Percentiles rank a stretch among this genome's conserved stretches.
Evolutionary conservation across 805 yeast genomes (phyloP).

Genomic region (Teunomyces atbi): DNA sequence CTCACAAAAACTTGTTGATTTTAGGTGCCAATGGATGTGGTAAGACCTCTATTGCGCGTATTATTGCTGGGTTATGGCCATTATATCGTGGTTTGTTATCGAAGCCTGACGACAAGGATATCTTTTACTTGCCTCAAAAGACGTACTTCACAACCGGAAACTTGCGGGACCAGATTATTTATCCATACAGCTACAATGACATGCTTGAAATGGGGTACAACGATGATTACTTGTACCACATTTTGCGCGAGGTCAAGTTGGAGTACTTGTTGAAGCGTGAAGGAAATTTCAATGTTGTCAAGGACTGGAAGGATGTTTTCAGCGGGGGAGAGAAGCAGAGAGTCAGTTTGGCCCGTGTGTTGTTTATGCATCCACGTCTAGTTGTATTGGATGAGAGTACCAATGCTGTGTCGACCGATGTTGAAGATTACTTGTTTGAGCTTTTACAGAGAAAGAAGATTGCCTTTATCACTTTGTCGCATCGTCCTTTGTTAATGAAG

Average conservation of each 20-base stretch:
- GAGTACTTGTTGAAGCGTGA: slow-evolving; percentile 76
- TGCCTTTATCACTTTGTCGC: slow-evolving; percentile 78
- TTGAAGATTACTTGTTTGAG: slow-evolving; percentile 84
- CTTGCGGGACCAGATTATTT: slow-evolving; percentile 85
- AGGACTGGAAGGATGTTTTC: slow-evolving; percentile 86
- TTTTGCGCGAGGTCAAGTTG: slow-evolving; percentile 72
- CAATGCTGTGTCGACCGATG: slow-evolving; percentile 85
- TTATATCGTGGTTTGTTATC: slow-evolving; percentile 78
- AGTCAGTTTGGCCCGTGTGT: slow-evolving; percentile 79
- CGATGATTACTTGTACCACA: slow-evolving; percentile 66
- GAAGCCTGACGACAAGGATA: slow-evolving; percentile 66
- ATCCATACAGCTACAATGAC: slow-evolving; percentile 76
- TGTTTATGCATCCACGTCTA: slow-evolving; percentile 77
- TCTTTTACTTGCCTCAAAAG: slow-evolving; percentile 80
- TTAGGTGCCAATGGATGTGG: slow-evolving; percentile 90
- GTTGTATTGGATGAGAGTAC: slow-evolving; percentile 92
- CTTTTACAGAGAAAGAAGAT: slow-evolving; percentile 65
- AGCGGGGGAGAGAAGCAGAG: slow-evolving; percentile 97
- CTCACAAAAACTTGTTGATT: slow-evolving; percentile 70
- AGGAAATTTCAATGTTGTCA: slow-evolving; percentile 49
- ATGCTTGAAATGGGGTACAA: slow-evolving; percentile 70
- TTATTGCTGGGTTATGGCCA: slow-evolving; percentile 91
- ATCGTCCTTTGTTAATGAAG: slow-evolving; percentile 78
- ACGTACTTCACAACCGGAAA: slow-evolving; percentile 83
- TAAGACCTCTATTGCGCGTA: slow-evolving; percentile 79